A percentile compares a stretch with the other conserved stretches of the same genome.
These are phyloP conservation scores for Pichia sp. DNA, from an alignment of 1,139 yeast species.

Conservation along the genomic window DNA sequence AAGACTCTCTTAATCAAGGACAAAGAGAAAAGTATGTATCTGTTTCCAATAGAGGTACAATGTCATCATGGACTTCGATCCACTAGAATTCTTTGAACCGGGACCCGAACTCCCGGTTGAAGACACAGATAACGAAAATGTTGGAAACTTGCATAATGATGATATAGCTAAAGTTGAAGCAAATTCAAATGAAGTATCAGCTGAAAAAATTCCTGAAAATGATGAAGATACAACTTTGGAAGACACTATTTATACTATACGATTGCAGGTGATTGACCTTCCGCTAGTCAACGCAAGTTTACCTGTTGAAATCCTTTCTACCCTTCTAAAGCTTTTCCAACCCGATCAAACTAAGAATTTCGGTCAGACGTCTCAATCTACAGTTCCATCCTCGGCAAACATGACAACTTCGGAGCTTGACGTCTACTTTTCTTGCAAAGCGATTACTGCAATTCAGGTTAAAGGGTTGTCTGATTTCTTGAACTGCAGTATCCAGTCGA, in stretches of 20 bases:
- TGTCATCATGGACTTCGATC: conserved; percentile 33
- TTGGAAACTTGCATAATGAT: no score
- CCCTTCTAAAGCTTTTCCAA: conserved; percentile 47
- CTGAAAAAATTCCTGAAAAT: neutral
- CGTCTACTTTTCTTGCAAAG: conserved; percentile 17
- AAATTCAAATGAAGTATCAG: no score
- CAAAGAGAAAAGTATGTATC: neutral
- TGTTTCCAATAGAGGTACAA: neutral
- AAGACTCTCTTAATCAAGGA: neutral
- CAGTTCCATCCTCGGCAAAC: no score
- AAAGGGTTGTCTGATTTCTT: conserved; percentile 3
- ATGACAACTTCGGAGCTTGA: no score
- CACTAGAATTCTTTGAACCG: conserved; percentile 35
- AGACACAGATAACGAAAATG: no score
- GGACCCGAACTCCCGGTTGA: neutral
- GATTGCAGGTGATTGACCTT: conserved; percentile 47
- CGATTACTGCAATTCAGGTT: neutral
- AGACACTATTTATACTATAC: neutral
- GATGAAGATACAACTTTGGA: neutral
- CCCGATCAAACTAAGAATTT: conserved; percentile 58
- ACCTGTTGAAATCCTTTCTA: conserved; percentile 42
- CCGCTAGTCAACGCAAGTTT: conserved; percentile 53
- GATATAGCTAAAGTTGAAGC: no score
- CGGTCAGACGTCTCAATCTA: conserved; percentile 13
- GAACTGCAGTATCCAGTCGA: neutral